Conservation (phyloP, 2,329 filamentous ascomycete species). For the Lecanoromycetidae sp. region DNA sequence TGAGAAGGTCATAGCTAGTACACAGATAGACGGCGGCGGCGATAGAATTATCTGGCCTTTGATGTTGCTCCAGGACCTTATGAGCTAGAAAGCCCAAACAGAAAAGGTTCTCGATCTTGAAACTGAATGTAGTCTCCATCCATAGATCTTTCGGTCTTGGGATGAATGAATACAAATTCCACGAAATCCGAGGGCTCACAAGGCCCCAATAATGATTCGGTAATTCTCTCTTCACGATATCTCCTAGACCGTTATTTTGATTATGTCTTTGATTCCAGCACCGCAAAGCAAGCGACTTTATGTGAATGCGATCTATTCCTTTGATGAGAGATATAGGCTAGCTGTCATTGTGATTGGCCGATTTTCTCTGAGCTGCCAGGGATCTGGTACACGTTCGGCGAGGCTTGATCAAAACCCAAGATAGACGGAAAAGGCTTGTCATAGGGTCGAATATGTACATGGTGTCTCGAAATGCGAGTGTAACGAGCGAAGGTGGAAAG, state of each 20-base stretch:
- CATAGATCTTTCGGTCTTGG: too few relatives aligned
- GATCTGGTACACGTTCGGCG: too few relatives aligned
- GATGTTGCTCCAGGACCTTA: neutral
- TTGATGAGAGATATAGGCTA: neutral
- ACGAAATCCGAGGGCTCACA: neutral
- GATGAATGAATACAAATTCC: neutral
- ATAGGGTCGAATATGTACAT: too few relatives aligned
- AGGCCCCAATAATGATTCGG: neutral
- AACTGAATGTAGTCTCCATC: neutral
- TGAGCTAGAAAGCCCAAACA: neutral
- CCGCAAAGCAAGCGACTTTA: conserved; percentile 7
- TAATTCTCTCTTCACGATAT: neutral
- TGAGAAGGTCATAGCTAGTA: neutral
- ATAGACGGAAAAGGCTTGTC: too few relatives aligned
- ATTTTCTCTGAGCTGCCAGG: too few relatives aligned
- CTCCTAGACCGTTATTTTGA: conserved; percentile 18
- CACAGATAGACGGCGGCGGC: neutral
- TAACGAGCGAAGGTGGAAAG: too few relatives aligned
- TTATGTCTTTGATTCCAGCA: conserved; percentile 16
- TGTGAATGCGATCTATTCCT: neutral
- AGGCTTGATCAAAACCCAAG: too few relatives aligned
- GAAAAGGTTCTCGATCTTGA: neutral
- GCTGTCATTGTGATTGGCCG: neutral
- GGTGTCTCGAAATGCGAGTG: too few relatives aligned
- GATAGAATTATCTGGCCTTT: neutral